Percentiles rank a stretch among this genome's conserved stretches.
These are phyloP conservation scores for Echites panduratus DNA, from an alignment of 257 asterid species.

Conservation along the genomic window DNA sequence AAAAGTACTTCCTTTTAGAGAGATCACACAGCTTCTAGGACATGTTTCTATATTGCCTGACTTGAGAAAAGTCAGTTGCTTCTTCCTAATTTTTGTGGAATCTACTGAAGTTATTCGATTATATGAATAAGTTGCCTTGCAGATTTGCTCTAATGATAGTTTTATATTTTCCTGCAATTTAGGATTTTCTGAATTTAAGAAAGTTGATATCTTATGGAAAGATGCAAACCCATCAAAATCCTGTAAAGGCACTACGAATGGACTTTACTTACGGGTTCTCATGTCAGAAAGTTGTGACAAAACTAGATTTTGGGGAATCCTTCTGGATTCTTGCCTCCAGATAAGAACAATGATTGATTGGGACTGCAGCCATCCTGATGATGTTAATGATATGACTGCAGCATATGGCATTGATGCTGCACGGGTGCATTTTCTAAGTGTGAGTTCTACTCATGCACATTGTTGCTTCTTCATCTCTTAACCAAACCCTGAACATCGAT, in stretches of 20 bases:
- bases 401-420: constrained; percentile 70
- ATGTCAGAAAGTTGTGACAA: constrained; percentile 63
- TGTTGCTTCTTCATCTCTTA: not conserved
- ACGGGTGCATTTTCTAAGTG: constrained; percentile 52
- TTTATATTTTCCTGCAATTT: constrained; percentile 5
- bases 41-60: not conserved
- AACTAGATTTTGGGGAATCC: constrained; percentile 60
- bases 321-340: constrained; percentile 48
- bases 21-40: not conserved
- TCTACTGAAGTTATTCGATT: not conserved
- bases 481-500: not conserved
- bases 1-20: not conserved
- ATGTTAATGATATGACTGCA: constrained; percentile 50
- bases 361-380: constrained; percentile 92
- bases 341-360: constrained; percentile 73
- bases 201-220: constrained; percentile 87
- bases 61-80: not conserved
- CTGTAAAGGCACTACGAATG: constrained; percentile 40
- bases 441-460: constrained; percentile 35
- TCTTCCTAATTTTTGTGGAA: not conserved
- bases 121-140: not conserved
- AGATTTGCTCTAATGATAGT: not conserved
- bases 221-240: constrained; percentile 31
- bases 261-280: constrained; percentile 52
- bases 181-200: constrained; percentile 73